phyloP scores from a whole-genome alignment of 176 grass and related monocot genomes.

The Zea mays region DNA sequence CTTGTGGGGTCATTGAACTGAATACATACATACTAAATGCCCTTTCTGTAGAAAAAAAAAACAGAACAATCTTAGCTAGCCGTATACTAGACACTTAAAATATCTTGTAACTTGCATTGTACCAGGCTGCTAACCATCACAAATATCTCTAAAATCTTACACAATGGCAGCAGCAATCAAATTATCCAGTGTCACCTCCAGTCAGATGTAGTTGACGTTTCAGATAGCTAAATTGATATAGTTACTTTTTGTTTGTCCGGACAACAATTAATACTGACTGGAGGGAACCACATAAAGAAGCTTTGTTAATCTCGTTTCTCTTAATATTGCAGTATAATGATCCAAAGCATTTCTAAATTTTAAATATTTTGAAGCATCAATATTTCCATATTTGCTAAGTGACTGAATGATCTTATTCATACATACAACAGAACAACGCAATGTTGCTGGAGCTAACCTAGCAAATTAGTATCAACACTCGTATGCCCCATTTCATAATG shows the following conservation, averaged over 20 bases:
- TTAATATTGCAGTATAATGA: conserved; percentile 13
- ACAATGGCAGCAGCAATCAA: neutral
- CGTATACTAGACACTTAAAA: conserved; percentile 5
- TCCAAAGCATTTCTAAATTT: neutral
- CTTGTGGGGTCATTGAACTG: neutral
- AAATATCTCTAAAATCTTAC: conserved; percentile 4
- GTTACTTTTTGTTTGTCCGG: neutral
- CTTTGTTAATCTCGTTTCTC: neutral
- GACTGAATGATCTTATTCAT: neutral
- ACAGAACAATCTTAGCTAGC: conserved; percentile 16
- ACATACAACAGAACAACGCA: neutral
- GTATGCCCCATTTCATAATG: neutral
- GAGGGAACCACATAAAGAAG: neutral
- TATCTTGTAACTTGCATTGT: conserved; percentile 10
- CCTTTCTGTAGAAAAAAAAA: neutral
- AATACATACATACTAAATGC: neutral
- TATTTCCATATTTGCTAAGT: neutral
- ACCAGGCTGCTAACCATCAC: neutral
- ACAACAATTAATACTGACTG: neutral
- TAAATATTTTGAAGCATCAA: conserved; percentile 1
- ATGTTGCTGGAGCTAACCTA: neutral
- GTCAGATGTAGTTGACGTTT: neutral
- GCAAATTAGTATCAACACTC: neutral
- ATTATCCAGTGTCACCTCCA: neutral
- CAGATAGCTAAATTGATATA: neutral